Conservation (phyloP, 768 basidiomycete species). For the Auriculariales sp. region DNA sequence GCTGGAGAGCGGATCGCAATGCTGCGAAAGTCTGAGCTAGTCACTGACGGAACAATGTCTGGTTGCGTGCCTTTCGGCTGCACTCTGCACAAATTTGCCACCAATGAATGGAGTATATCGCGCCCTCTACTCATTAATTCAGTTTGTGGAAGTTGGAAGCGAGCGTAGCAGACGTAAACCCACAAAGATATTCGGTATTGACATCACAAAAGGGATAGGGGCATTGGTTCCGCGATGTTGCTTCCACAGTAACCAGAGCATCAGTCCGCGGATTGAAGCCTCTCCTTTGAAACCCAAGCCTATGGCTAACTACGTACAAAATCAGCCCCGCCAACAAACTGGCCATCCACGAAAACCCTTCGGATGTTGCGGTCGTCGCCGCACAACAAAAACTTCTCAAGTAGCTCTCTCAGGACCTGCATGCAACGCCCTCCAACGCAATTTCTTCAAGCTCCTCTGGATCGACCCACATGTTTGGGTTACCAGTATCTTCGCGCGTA, state of each 20-base stretch:
- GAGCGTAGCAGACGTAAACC: too few species aligned
- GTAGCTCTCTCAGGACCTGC: conserved; percentile 32
- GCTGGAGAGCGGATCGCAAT: neutral
- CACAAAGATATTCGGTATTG: too few species aligned
- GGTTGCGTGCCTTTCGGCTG: neutral
- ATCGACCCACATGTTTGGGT: conserved; percentile 43
- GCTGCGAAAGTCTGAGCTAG: neutral
- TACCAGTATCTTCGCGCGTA: conserved; percentile 35
- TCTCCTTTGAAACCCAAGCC: too few species aligned
- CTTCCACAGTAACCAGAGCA: too few species aligned
- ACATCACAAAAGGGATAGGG: too few species aligned
- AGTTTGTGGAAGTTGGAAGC: too few species aligned
- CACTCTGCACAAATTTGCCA: neutral
- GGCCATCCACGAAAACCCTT: conserved; percentile 74
- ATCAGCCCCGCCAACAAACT: conserved; percentile 49
- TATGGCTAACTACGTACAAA: too few species aligned
- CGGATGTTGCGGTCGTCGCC: conserved; percentile 78
- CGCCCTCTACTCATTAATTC: neutral
- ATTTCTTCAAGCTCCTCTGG: conserved; percentile 12
- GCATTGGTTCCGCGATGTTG: too few species aligned
- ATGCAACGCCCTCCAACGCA: conserved; percentile 8
- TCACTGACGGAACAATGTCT: neutral
- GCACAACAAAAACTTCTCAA: conserved; percentile 78
- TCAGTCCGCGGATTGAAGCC: too few species aligned
- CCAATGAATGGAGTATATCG: neutral